These are phyloP conservation scores for Russula brevipes DNA, from an alignment of 768 basidiomycete species.

Conservation along the genomic window DNA sequence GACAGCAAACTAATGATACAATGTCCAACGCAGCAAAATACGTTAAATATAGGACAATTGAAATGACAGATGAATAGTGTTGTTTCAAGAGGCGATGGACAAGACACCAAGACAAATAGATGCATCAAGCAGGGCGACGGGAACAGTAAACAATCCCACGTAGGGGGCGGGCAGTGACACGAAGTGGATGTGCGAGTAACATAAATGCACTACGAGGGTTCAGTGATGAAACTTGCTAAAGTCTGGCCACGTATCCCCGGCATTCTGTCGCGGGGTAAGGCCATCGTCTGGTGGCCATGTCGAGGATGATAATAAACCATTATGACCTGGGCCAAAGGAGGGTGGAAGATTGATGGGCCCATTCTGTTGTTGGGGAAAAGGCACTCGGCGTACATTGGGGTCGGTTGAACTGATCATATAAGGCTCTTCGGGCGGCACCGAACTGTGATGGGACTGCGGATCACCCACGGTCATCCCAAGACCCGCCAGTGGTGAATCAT, in stretches of 20 bases:
- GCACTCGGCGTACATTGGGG: constrained; percentile 5
- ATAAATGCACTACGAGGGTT: neutral
- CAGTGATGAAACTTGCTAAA: constrained; percentile 15
- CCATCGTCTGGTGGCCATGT: constrained; percentile 10
- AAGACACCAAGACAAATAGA: neutral
- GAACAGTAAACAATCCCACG: neutral
- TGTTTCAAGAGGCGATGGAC: neutral
- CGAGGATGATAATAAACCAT: constrained; percentile 4
- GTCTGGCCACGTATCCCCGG: constrained; percentile 13
- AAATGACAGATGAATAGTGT: constrained; percentile 4
- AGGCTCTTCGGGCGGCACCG: constrained; percentile 17
- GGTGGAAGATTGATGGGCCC: constrained; percentile 5
- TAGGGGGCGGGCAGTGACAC: neutral
- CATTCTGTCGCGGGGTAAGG: neutral
- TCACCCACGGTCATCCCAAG: constrained; percentile 9
- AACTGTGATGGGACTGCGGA: constrained; percentile 15
- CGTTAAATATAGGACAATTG: constrained; percentile 18
- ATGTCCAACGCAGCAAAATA: constrained; percentile 18
- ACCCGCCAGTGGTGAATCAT: constrained; percentile 14
- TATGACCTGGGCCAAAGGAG: constrained; percentile 1
- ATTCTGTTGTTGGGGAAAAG: constrained; percentile 14
- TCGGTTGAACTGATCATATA: constrained; percentile 6
- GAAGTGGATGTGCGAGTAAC: neutral
- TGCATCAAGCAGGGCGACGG: constrained; percentile 11
- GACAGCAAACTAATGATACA: constrained; percentile 9